Evolutionary conservation across 2,329 filamentous ascomycete genomes (phyloP).

Genomic region (Aspergillus hiratsukae): DNA sequence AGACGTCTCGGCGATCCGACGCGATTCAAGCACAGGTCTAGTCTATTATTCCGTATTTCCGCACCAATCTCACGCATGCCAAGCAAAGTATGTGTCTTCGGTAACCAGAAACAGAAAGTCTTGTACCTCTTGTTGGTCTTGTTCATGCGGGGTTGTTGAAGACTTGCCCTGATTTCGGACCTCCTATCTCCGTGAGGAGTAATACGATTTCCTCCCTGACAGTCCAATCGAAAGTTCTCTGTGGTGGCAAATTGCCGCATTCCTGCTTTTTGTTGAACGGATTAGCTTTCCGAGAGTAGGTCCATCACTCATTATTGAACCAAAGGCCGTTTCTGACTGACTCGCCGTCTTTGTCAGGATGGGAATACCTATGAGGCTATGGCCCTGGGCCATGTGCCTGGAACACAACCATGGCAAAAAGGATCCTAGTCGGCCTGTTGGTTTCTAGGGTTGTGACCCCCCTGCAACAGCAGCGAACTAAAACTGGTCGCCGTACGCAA

Average conservation of each 20-base stretch:
- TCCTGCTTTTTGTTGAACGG: neutral
- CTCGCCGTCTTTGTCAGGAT: neutral
- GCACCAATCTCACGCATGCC: neutral
- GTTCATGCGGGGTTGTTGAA: neutral
- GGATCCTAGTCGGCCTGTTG: neutral
- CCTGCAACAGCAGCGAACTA: constrained; percentile 3
- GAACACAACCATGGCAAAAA: neutral
- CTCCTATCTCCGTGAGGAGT: neutral
- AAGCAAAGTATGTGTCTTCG: neutral
- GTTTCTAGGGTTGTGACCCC: neutral
- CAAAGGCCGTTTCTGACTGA: neutral
- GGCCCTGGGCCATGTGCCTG: neutral
- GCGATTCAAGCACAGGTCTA: neutral
- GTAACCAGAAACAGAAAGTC: neutral
- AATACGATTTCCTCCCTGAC: neutral
- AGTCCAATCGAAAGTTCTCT: neutral
- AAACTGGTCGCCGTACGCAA: neutral
- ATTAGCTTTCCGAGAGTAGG: neutral
- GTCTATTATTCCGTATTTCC: too few species aligned
- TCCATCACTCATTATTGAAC: neutral
- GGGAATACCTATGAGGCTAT: neutral
- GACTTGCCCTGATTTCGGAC: too few species aligned
- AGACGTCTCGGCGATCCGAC: constrained; percentile 1
- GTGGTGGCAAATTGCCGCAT: neutral
- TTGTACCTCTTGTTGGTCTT: neutral